Percentiles rank a stretch among this genome's conserved stretches.
These are phyloP conservation scores for Erythrophleum ivorense DNA, from an alignment of 331 rosid genomes.

Conservation along the genomic window DNA sequence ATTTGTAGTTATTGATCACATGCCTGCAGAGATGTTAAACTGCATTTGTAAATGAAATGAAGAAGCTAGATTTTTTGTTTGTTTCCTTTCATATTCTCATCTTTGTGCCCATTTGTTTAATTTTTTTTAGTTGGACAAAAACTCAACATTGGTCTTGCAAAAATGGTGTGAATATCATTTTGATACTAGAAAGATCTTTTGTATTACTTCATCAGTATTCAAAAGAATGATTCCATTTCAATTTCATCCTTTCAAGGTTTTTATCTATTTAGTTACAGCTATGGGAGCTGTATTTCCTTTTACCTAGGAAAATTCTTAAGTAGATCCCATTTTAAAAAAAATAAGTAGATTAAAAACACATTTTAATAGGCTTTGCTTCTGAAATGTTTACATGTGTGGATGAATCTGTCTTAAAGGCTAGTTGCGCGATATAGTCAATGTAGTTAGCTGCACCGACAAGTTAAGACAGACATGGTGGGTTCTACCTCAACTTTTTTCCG, in stretches of 20 bases:
- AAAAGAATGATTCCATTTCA: conserved; percentile 8
- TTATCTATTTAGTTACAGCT: neutral
- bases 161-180: neutral
- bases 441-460: conserved; percentile 34
- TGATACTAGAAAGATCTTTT: neutral
- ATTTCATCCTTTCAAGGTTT: neutral
- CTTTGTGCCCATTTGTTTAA: neutral
- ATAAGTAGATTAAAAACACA: too few species aligned
- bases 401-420: neutral
- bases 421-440: neutral
- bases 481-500: conserved; percentile 18
- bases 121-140: neutral
- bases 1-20: conserved; percentile 36
- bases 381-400: too few species aligned
- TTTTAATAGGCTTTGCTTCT: too few species aligned
- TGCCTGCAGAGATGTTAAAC: conserved; percentile 45
- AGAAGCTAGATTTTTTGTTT: conserved; percentile 39
- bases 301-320: neutral
- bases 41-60: conserved; percentile 63
- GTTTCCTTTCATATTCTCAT: neutral
- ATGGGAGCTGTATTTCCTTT: neutral
- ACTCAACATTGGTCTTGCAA: neutral
- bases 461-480: conserved; percentile 23
- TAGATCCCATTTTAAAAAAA: too few species aligned
- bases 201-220: neutral